phyloP scores from a whole-genome alignment of 305 asterid species.

The Rubia tinctorum region DNA sequence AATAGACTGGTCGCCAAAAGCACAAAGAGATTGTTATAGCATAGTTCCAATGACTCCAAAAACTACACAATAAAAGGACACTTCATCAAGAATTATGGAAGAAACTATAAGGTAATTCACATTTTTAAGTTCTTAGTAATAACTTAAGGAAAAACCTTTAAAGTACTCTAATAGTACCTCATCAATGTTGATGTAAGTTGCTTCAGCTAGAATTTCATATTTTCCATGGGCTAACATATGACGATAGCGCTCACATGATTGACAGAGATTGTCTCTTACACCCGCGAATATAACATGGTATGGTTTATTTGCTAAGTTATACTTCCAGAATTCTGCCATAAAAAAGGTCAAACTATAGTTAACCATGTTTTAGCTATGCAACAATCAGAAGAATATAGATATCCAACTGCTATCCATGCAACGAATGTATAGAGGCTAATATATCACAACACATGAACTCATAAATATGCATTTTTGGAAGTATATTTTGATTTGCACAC shows the following conservation, averaged over 20 bases:
- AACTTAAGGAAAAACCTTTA: no score
- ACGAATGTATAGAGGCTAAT: background rate
- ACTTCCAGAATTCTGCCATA: constrained; percentile 87
- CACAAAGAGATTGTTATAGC: constrained; percentile 52
- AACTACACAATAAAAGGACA: constrained; percentile 29
- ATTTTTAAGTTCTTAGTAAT: no score
- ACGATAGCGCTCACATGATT: constrained; percentile 93
- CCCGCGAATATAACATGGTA: constrained; percentile 91
- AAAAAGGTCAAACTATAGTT: background rate
- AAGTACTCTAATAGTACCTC: constrained; percentile 26
- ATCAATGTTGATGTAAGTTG: constrained; percentile 65
- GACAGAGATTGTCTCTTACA: constrained; percentile 83
- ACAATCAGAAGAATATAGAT: background rate
- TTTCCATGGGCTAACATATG: constrained; percentile 70
- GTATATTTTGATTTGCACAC: background rate
- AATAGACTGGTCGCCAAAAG: constrained; percentile 45
- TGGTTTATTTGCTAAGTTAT: constrained; percentile 74
- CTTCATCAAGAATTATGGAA: constrained; percentile 1
- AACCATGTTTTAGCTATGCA: background rate
- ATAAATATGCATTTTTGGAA: background rate
- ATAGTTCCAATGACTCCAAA: constrained; percentile 52
- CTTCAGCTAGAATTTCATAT: constrained; percentile 87
- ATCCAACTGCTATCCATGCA: background rate
- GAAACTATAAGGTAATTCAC: no score
- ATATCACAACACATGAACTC: background rate